Base-by-base conservation (phyloP, 2,329 filamentous ascomycete species). In the Clathrospora elynae region DNA sequence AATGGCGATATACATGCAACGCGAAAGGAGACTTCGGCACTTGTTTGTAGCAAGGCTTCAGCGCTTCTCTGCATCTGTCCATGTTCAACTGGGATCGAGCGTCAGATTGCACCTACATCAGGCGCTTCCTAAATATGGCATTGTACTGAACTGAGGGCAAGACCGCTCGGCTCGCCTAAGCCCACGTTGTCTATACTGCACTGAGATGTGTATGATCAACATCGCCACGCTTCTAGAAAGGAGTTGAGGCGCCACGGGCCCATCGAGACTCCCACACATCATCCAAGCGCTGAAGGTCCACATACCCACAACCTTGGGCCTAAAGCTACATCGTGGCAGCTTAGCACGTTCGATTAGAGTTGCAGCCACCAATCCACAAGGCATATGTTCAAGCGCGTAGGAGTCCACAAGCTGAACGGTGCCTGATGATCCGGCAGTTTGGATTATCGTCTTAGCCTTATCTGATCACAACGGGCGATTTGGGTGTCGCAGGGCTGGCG, bases 401-500 rank as follows among this genome's bases (percentile, higher is more conserved):
- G 23, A 47, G 37, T 32, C 37, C 42, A 38, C 30, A 48, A 37
- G 20, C 36, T 34, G 41, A 42, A 35, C 28, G 18, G 55, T 58
- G 40, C 57, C 54, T 59, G 52, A 39, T 31, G 47, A 54, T 54
- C 53, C 55, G 48, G 50, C 45, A 49, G 32, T 42, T 49, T 51
- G 51, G 49, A 37, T 18, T 47, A 26, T 26, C 30, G 19, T 24
- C 34, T 47, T 34, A 17, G 19, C 29, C 31, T 28, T 13, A 34
- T 33, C 29, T 12, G 26, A 34, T 32, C 12, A 19, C 18, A 31
- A 31, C 34, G 42, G 40, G 39, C 42, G 42, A 33, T 30, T 28
- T 45, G 37, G 33, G 33, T 42, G 49, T 40, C 24, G 50, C 57
- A 62, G 55, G 59, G 58, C 55, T 59, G 58, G 63, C 61, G 63